Conservation (phyloP, 2,329 filamentous ascomycete genomes). For the Penicillium paneum region DNA sequence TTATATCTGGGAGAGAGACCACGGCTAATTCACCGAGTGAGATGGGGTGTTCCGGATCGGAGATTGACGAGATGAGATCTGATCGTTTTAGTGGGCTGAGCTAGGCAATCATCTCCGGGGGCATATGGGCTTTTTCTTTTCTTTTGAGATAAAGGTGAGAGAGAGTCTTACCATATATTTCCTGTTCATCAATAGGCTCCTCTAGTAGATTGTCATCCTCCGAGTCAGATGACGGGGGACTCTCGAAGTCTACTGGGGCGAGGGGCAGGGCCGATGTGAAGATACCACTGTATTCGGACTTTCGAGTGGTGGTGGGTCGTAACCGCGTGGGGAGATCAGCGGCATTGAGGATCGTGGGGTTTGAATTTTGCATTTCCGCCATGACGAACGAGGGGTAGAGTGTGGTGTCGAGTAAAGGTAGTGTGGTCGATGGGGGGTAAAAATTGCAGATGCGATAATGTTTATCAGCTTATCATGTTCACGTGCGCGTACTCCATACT, state of each 20-base stretch:
- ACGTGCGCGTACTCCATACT: background rate
- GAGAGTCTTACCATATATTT: slow-evolving; percentile 73
- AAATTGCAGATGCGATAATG: slow-evolving; percentile 2
- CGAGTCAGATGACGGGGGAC: slow-evolving; percentile 31
- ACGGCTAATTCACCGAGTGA: slow-evolving; percentile 91
- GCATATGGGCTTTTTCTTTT: background rate
- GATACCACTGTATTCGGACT: slow-evolving; percentile 39
- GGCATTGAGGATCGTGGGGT: slow-evolving; percentile 85
- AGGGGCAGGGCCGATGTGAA: slow-evolving; percentile 55
- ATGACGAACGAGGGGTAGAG: slow-evolving; percentile 17
- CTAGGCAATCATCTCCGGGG: background rate
- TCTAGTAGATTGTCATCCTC: slow-evolving; percentile 59
- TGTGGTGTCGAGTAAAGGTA: background rate
- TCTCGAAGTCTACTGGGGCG: slow-evolving; percentile 43
- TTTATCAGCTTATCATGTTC: background rate
- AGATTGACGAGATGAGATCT: slow-evolving; percentile 94
- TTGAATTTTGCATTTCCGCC: slow-evolving; percentile 55
- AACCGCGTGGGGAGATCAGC: slow-evolving; percentile 83
- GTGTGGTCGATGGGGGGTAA: slow-evolving; percentile 1
- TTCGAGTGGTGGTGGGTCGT: slow-evolving; percentile 42
- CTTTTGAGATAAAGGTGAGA: background rate
- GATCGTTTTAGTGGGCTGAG: slow-evolving; percentile 1
- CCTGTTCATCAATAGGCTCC: slow-evolving; percentile 92
- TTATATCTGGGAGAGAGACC: slow-evolving; percentile 92
- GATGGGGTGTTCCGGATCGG: slow-evolving; percentile 92